phyloP scores from a whole-genome alignment of 345 rosid species.

The Aquilaria yunnanensis region DNA sequence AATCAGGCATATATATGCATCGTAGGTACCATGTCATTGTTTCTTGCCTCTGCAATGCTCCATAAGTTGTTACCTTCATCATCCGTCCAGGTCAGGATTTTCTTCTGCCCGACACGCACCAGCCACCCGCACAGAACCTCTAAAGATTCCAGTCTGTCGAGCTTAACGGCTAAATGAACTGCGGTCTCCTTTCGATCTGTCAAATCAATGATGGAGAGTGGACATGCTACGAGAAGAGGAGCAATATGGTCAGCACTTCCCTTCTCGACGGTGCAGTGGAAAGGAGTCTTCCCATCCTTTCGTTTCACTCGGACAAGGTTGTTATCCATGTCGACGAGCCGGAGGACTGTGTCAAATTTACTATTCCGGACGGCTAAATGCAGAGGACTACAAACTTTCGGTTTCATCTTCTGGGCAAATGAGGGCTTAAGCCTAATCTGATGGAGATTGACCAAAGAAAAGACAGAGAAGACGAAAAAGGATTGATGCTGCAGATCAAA shows the following conservation, averaged over 20 bases:
- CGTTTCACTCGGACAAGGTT: not conserved
- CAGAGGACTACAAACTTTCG: too few relatives aligned
- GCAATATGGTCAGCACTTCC: constrained; percentile 12
- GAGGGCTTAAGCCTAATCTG: too few relatives aligned
- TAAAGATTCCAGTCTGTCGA: not conserved
- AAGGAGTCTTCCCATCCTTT: not conserved
- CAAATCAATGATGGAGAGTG: constrained; percentile 9
- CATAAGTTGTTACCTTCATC: constrained; percentile 29
- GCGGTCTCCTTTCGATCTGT: constrained; percentile 16
- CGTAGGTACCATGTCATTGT: too few relatives aligned
- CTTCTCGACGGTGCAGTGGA: constrained; percentile 3
- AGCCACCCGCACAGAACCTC: constrained; percentile 9
- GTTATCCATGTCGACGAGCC: too few relatives aligned
- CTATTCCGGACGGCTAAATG: too few relatives aligned
- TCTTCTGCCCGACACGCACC: constrained; percentile 11
- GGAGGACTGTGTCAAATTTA: too few relatives aligned
- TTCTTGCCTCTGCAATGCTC: too few relatives aligned
- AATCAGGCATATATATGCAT: too few relatives aligned
- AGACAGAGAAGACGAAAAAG: too few relatives aligned
- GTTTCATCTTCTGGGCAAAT: too few relatives aligned
- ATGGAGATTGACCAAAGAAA: too few relatives aligned
- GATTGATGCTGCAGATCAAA: too few relatives aligned
- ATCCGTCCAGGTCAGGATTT: constrained; percentile 28
- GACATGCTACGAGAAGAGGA: constrained; percentile 7
- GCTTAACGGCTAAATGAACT: constrained; percentile 18